Evolutionary conservation across 2,329 filamentous ascomycete species (phyloP), one percentile per base, ranked within the genome.

Genomic region (Fusarium decemcellulare): DNA sequence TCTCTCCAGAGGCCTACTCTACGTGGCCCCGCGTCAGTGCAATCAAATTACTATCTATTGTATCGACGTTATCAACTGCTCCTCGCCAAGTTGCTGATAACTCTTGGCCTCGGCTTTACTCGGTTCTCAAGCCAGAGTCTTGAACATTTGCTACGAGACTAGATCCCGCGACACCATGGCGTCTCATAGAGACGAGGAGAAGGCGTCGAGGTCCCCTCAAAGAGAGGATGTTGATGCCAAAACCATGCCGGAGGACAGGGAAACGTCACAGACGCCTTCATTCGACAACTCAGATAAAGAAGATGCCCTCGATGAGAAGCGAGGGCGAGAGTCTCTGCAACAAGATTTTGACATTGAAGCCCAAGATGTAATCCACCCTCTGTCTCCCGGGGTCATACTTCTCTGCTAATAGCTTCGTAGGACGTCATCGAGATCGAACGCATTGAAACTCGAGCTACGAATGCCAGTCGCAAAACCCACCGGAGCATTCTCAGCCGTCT

Each of bases 401-500:
- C n/a, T 40, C 16, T 29, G 16, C 53, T 29, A 11, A 47, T n/a
- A 37, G 16, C 8, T 5, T 16, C 8, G 12, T 36, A 76, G 69
- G 59, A 61, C 29, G 46, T 56, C 11, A 44, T 63, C 10, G 62
- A 61, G 8, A 53, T 74, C 52, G 57, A 71, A 29, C 71, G 65
- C n/a, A 37, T 63, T 15, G 67, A 68, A 29, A 74, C 65, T 1
- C 60, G 53, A 18, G 57, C 40, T 23, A 67, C 73, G 7, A 65
- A 65, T 16, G 61, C 52, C 48, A 74, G 70, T 27, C 69, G 50
- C 42, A 71, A 63, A 40, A 75, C 71, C 5, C 71, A 70, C 18
- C 58, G 67, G 47, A 77, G 71, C 56, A 66, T 73, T 15, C 63
- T 74, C 48, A 74, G 60, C 37, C 64, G 67, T 6, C 68, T 76